These are phyloP conservation scores for Eucalyptus rudis DNA, from an alignment of 345 rosid genomes.

Conservation along the genomic window DNA sequence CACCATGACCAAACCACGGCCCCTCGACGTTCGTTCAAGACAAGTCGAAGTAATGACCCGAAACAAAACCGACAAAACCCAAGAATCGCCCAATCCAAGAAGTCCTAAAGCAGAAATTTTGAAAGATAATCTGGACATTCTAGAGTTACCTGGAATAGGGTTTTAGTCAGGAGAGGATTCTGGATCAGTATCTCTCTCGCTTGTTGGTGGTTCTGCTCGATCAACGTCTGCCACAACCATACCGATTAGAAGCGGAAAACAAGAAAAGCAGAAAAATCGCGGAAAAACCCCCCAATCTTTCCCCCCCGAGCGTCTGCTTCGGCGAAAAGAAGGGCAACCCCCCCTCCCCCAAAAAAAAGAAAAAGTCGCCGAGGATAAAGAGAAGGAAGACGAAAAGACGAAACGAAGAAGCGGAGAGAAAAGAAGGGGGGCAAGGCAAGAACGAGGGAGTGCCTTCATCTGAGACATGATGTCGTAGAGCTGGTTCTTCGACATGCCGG, in stretches of 20 bases:
- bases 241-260: background rate
- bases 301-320: background rate
- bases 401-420: background rate
- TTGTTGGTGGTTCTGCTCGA: constrained; percentile 85
- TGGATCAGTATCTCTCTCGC: constrained; percentile 78
- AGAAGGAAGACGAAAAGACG: background rate
- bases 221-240: constrained; percentile 35
- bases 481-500: constrained; percentile 92
- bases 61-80: background rate
- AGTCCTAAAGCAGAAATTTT: background rate
- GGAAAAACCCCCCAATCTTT: background rate
- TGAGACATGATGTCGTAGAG: constrained; percentile 90
- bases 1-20: background rate
- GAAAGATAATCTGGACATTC: background rate
- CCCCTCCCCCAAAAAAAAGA: too few species aligned
- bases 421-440: background rate
- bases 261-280: background rate
- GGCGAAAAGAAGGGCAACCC: background rate
- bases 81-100: background rate
- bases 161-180: constrained; percentile 82
- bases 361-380: background rate
- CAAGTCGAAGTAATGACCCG: background rate
- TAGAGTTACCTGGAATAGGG: constrained; percentile 72
- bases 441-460: constrained; percentile 46
- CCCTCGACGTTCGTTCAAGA: background rate